Conservation (phyloP, 495 filamentous ascomycete species). For the Penicillium bialowiezense region DNA sequence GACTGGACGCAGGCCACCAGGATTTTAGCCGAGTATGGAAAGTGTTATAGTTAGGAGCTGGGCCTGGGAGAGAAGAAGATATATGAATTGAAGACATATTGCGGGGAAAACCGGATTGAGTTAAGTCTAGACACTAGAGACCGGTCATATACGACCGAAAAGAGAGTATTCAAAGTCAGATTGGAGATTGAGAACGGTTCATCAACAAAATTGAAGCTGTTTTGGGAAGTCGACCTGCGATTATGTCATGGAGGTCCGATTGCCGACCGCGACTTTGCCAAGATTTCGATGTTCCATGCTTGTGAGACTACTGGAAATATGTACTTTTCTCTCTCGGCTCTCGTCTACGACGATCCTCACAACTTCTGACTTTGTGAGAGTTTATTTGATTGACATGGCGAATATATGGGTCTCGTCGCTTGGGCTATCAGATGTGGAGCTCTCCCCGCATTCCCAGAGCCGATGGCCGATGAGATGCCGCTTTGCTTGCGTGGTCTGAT, state of each 20-base stretch:
- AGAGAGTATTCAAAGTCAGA: not conserved
- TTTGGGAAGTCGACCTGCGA: not conserved
- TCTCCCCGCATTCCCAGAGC: constrained; percentile 9
- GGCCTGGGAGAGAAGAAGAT: too few species aligned
- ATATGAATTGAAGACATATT: not conserved
- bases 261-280: too few species aligned
- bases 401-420: not conserved
- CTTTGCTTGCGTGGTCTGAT: constrained; percentile 16
- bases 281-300: too few species aligned
- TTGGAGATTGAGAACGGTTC: not conserved
- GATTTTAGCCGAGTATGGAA: not conserved
- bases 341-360: not conserved
- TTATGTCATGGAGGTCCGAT: not conserved
- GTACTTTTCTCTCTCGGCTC: not conserved
- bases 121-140: not conserved
- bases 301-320: too few species aligned
- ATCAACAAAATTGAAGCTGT: not conserved
- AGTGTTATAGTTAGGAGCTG: not conserved
- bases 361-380: too few species aligned
- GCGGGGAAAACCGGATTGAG: not conserved
- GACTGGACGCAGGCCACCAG: constrained; percentile 7
- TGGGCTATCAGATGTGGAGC: not conserved
- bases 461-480: constrained; percentile 37
- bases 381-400: not conserved
- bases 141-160: not conserved